These are phyloP conservation scores for Aspergillus thermomutatus DNA, from an alignment of 2,329 filamentous ascomycete genomes.

Conservation along the genomic window DNA sequence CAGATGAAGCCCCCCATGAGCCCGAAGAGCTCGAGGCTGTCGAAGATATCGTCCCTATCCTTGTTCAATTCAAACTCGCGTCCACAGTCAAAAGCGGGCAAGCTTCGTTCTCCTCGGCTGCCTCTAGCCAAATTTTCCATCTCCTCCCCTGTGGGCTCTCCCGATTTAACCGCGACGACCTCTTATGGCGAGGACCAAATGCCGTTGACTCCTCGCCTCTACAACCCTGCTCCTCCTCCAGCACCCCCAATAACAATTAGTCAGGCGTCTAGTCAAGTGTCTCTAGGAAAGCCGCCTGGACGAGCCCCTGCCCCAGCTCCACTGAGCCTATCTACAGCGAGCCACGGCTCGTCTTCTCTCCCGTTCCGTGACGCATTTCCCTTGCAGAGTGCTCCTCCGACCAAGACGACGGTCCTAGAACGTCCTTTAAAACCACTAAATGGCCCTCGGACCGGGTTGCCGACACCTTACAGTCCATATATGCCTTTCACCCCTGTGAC, in stretches of 20 bases:
- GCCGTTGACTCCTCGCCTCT: conserved; percentile 55
- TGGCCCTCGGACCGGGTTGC: conserved; percentile 46
- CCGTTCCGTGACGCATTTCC: conserved; percentile 45
- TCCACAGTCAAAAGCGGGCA: conserved; percentile 39
- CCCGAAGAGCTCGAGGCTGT: conserved; percentile 36
- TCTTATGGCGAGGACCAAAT: conserved; percentile 52
- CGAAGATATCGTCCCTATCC: conserved; percentile 39
- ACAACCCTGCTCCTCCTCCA: conserved; percentile 56
- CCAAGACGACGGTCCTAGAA: conserved; percentile 49
- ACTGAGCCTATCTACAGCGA: conserved; percentile 27
- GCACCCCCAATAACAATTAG: conserved; percentile 19
- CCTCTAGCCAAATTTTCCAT: conserved; percentile 56
- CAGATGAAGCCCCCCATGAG: conserved; percentile 22
- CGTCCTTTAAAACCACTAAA: conserved; percentile 33
- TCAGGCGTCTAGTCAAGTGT: conserved; percentile 37
- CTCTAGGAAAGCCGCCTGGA: conserved; percentile 12
- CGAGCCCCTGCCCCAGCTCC: conserved; percentile 28
- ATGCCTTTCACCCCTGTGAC: conserved; percentile 51
- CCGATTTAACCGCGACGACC: conserved; percentile 40
- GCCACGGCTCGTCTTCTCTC: conserved; percentile 33
- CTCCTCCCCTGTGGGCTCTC: conserved; percentile 51
- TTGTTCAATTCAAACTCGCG: conserved; percentile 39
- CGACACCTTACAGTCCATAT: conserved; percentile 50
- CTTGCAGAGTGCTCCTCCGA: conserved; percentile 43
- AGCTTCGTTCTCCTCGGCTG: conserved; percentile 42